Evolutionary conservation across 805 yeast species (phyloP).

Genomic region (Candida khao-thaluensis): DNA sequence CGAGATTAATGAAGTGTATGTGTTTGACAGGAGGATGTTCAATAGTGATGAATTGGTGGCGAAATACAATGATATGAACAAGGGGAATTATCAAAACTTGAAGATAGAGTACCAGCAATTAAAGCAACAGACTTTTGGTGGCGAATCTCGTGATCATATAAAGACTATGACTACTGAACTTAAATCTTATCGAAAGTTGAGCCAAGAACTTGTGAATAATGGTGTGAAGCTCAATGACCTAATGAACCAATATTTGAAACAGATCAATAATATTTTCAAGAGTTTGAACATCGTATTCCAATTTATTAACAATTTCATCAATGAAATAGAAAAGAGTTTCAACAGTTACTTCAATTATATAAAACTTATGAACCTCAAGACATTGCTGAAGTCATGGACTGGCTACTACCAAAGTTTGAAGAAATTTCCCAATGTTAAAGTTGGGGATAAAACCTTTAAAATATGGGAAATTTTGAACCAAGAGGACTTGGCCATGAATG

Average conservation of each 20-base stretch:
- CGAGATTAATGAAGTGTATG: constrained; percentile 56
- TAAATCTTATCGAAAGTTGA: constrained; percentile 53
- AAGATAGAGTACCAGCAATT: constrained; percentile 12
- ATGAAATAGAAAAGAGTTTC: constrained; percentile 49
- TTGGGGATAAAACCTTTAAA: constrained; percentile 18
- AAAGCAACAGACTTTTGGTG: not conserved
- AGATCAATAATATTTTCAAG: constrained; percentile 43
- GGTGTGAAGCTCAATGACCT: constrained; percentile 27
- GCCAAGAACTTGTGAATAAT: constrained; percentile 41
- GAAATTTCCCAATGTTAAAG: constrained; percentile 34
- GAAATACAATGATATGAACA: constrained; percentile 14
- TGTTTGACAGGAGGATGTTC: constrained; percentile 62
- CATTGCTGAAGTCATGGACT: constrained; percentile 39
- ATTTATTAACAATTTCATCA: constrained; percentile 48
- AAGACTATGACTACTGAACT: constrained; percentile 32
- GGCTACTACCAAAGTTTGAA: constrained; percentile 34
- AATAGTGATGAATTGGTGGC: constrained; percentile 18
- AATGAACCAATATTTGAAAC: constrained; percentile 25
- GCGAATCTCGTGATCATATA: not conserved
- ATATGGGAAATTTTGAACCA: constrained; percentile 35
- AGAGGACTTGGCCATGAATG: constrained; percentile 25
- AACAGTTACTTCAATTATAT: constrained; percentile 36
- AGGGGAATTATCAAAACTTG: constrained; percentile 12
- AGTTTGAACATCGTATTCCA: constrained; percentile 48
- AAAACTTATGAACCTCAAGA: constrained; percentile 39